These are phyloP conservation scores for Penicillium subrubescens DNA, from an alignment of 495 filamentous ascomycete species.

Conservation along the genomic window DNA sequence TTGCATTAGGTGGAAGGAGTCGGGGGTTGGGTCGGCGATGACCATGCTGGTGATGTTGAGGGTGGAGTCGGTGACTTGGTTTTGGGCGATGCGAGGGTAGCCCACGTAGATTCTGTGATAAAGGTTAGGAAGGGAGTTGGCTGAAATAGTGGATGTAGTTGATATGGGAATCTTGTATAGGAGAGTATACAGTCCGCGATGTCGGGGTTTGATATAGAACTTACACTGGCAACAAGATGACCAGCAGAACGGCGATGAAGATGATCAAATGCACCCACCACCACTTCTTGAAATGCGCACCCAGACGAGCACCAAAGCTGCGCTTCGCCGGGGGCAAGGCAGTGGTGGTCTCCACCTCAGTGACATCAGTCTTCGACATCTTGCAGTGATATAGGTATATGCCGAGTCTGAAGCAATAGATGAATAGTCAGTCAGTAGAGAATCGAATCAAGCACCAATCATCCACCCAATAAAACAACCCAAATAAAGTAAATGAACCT, in stretches of 20 bases:
- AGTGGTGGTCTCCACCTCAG: slow-evolving; percentile 19
- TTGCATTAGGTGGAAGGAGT: slow-evolving; percentile 59
- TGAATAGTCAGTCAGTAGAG: not conserved
- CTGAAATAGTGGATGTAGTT: not conserved
- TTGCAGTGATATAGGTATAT: slow-evolving; percentile 6
- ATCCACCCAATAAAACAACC: not conserved
- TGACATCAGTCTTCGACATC: slow-evolving; percentile 34
- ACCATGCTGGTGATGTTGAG: slow-evolving; percentile 60
- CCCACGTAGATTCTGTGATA: slow-evolving; percentile 66
- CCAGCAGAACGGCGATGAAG: slow-evolving; percentile 57
- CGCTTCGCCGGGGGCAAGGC: slow-evolving; percentile 23
- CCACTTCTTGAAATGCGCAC: slow-evolving; percentile 56
- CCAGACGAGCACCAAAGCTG: slow-evolving; percentile 39
- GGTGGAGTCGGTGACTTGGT: slow-evolving; percentile 64
- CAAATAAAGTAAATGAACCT: not conserved
- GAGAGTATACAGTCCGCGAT: too few relatives aligned
- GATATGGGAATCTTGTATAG: not conserved
- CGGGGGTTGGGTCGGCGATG: slow-evolving; percentile 59
- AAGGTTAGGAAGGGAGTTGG: not conserved
- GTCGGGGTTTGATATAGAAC: slow-evolving; percentile 28
- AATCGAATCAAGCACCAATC: too few relatives aligned
- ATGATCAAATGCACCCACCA: slow-evolving; percentile 74
- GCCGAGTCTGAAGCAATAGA: not conserved
- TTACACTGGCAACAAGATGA: slow-evolving; percentile 69
- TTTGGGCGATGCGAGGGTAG: slow-evolving; percentile 72